phyloP scores from a whole-genome alignment of 352 stramenopile species.

The Phytophthora tubulina region DNA sequence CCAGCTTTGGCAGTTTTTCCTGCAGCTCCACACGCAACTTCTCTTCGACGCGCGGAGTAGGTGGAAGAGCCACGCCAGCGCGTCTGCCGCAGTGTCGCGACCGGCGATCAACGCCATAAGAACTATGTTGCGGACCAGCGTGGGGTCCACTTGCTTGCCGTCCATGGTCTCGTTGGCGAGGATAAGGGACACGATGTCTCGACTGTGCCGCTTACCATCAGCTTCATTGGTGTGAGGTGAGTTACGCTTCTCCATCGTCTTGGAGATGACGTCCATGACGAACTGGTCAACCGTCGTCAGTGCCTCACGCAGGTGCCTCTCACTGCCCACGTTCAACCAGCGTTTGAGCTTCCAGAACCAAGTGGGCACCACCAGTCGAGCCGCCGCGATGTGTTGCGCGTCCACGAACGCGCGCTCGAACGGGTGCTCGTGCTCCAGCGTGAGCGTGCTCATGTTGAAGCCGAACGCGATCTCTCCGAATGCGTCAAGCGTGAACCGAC shows the following conservation, averaged over 20 bases:
- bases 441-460: conserved; percentile 42
- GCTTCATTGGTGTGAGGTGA: background rate
- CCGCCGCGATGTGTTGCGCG: conserved; percentile 31
- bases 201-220: conserved; percentile 9
- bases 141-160: conserved; percentile 34
- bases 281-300: conserved; percentile 29
- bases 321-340: conserved; percentile 44
- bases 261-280: conserved; percentile 44
- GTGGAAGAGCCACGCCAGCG: conserved; percentile 48
- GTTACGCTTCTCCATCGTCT: conserved; percentile 33
- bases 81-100: conserved; percentile 65
- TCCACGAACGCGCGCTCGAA: conserved; percentile 45
- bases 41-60: conserved; percentile 52
- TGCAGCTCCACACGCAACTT: conserved; percentile 46
- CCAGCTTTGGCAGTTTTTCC: conserved; percentile 39
- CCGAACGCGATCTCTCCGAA: conserved; percentile 52
- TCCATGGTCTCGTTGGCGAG: conserved; percentile 38
- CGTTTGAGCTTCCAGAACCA: conserved; percentile 53
- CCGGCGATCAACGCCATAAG: conserved; percentile 75
- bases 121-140: conserved; percentile 67
- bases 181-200: conserved; percentile 47
- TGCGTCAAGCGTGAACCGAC: conserved; percentile 47
- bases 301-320: conserved; percentile 28
- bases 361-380: conserved; percentile 31
- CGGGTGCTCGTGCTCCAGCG: conserved; percentile 34